Evolutionary conservation across 208 protist genomes (phyloP).

Genomic region (Leishmania braziliensis): DNA sequence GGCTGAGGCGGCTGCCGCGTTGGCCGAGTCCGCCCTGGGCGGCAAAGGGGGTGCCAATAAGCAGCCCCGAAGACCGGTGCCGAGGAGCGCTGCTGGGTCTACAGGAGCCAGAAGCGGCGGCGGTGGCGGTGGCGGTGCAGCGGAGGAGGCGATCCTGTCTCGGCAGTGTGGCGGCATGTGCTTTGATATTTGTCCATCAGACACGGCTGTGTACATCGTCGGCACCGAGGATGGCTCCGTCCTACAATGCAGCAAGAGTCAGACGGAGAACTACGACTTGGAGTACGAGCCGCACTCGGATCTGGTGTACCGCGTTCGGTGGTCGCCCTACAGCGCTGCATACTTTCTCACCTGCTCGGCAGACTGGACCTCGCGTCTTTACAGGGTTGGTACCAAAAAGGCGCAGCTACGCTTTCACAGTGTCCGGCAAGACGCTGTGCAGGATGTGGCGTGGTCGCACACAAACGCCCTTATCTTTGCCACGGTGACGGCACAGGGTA

Average conservation of each 20-base stretch:
- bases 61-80: background rate
- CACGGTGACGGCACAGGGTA: slow-evolving; percentile 90
- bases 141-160: slow-evolving; percentile 90
- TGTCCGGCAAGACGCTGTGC: slow-evolving; percentile 84
- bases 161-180: slow-evolving; percentile 94
- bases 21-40: slow-evolving; percentile 13
- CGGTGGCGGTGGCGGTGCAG: slow-evolving; percentile 19
- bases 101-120: background rate
- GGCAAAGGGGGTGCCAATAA: slow-evolving; percentile 1
- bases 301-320: slow-evolving; percentile 94
- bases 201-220: slow-evolving; percentile 93
- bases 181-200: slow-evolving; percentile 91
- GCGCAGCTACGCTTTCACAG: slow-evolving; percentile 86
- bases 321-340: slow-evolving; percentile 90
- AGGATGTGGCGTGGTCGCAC: slow-evolving; percentile 95
- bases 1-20: slow-evolving; percentile 46
- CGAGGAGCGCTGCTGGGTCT: background rate
- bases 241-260: slow-evolving; percentile 96
- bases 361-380: slow-evolving; percentile 97
- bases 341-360: slow-evolving; percentile 95
- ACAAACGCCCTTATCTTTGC: slow-evolving; percentile 91
- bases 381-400: slow-evolving; percentile 67
- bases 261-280: slow-evolving; percentile 95
- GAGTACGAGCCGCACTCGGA: slow-evolving; percentile 93
- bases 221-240: slow-evolving; percentile 96